Conservation (phyloP, 176 grass and related monocot genomes). For the Aegilops speltoides region DNA sequence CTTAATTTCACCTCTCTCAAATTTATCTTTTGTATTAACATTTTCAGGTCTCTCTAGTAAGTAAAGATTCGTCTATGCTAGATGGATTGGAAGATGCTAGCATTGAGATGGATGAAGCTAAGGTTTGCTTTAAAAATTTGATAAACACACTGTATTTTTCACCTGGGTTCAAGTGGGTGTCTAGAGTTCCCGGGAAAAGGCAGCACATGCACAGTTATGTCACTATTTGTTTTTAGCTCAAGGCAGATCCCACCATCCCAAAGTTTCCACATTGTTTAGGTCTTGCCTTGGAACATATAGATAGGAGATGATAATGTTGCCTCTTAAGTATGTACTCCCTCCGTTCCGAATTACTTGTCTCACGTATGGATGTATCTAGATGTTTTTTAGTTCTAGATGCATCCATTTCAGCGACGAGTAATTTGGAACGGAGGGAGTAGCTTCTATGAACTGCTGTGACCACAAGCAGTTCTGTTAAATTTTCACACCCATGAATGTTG, state of each 20-base stretch:
- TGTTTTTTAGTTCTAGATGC: no score
- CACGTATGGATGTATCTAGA: no score
- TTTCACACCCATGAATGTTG: background rate
- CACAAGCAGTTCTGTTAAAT: background rate
- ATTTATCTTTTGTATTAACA: conserved; percentile 24
- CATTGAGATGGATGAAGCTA: conserved; percentile 93
- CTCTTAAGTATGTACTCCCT: background rate
- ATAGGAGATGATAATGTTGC: background rate
- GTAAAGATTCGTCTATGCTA: conserved; percentile 99
- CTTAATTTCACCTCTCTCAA: conserved; percentile 1
- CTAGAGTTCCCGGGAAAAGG: background rate
- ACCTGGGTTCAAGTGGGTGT: background rate
- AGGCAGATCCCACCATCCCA: background rate
- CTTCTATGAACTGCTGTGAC: background rate
- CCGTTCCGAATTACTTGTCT: no score
- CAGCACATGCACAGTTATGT: background rate
- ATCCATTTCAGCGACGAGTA: no score
- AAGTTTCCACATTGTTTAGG: conserved; percentile 5
- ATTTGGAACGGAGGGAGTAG: no score
- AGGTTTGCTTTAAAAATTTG: conserved; percentile 66
- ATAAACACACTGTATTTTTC: background rate
- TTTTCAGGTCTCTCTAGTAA: conserved; percentile 93
- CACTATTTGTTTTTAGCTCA: background rate
- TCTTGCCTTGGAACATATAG: background rate
- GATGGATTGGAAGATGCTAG: conserved; percentile 99